Percentiles rank a stretch among this genome's conserved stretches.
phyloP scores from a whole-genome alignment of 805 yeast species.

The Pichia insulana region DNA sequence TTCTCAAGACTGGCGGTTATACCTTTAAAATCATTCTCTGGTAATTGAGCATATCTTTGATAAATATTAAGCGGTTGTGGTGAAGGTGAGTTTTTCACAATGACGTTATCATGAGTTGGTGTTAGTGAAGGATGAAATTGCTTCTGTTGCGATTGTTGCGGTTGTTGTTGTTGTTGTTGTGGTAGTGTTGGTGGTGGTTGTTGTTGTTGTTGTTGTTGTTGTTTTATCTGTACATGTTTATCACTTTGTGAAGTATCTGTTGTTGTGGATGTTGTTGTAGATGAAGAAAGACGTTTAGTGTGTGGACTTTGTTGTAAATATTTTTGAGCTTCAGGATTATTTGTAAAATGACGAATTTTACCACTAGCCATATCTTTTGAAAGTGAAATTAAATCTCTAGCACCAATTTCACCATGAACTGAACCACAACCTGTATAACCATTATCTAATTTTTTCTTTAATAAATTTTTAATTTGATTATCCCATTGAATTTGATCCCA shows the following conservation, averaged over 20 bases:
- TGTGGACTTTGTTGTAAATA: slow-evolving; percentile 8
- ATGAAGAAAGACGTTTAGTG: too few species aligned
- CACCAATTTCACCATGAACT: slow-evolving; percentile 51
- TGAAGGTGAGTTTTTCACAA: slow-evolving; percentile 13
- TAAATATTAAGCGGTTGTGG: slow-evolving; percentile 27
- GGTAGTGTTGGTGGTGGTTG: neutral
- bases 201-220: too few species aligned
- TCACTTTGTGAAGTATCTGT: too few species aligned
- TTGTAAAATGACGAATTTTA: slow-evolving; percentile 15
- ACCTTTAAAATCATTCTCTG: slow-evolving; percentile 11
- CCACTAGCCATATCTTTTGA: slow-evolving; percentile 22
- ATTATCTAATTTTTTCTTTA: slow-evolving; percentile 43
- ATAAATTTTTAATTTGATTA: slow-evolving; percentile 41
- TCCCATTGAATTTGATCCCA: slow-evolving; percentile 64
- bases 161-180: neutral
- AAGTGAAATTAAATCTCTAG: slow-evolving; percentile 27
- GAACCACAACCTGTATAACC: slow-evolving; percentile 79
- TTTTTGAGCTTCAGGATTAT: slow-evolving; percentile 8
- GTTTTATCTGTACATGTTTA: too few species aligned
- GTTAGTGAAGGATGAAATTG: neutral
- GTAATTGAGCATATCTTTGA: slow-evolving; percentile 27
- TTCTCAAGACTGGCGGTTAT: slow-evolving; percentile 3
- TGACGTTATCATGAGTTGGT: neutral
- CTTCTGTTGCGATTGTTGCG: neutral
- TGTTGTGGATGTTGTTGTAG: too few species aligned